Conservation (phyloP, 2,329 filamentous ascomycete genomes). For the Xylariaceae sp. region DNA sequence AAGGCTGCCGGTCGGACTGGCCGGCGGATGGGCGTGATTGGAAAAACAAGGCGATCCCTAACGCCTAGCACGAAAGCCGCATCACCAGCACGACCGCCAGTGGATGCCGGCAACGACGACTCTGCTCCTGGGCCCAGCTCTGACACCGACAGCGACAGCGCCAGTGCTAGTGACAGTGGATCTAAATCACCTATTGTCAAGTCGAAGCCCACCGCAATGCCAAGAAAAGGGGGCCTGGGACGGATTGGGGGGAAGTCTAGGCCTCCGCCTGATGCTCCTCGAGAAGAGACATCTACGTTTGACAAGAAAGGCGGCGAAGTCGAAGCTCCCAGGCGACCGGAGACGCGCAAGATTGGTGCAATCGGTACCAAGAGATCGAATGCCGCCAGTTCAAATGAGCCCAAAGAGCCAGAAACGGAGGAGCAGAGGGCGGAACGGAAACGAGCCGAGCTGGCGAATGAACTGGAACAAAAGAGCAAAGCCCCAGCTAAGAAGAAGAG, state of each 20-base stretch:
- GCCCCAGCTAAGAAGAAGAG: slow-evolving; percentile 56
- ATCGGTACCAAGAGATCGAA: slow-evolving; percentile 27
- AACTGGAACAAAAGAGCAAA: slow-evolving; percentile 48
- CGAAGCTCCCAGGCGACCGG: slow-evolving; percentile 16
- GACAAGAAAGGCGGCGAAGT: slow-evolving; percentile 4
- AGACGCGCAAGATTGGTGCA: slow-evolving; percentile 22
- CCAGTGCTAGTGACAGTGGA: not conserved
- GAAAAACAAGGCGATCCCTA: slow-evolving; percentile 28
- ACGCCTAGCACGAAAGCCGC: slow-evolving; percentile 23
- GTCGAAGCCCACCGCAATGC: not conserved
- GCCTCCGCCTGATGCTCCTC: slow-evolving; percentile 7
- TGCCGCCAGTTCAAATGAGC: slow-evolving; percentile 12
- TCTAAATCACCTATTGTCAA: slow-evolving; percentile 1
- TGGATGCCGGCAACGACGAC: slow-evolving; percentile 21
- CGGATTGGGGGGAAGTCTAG: slow-evolving; percentile 26
- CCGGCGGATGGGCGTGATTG: slow-evolving; percentile 19
- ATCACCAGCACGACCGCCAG: slow-evolving; percentile 17
- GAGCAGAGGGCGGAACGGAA: slow-evolving; percentile 45
- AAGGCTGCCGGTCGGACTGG: slow-evolving; percentile 10
- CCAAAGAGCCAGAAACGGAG: slow-evolving; percentile 26
- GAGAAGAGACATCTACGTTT: not conserved
- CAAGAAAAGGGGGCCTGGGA: slow-evolving; percentile 20
- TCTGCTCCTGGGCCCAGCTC: slow-evolving; percentile 26
- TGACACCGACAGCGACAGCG: slow-evolving; percentile 10
- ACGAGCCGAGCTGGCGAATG: slow-evolving; percentile 49